These are phyloP conservation scores for Scolecobasidium constrictum DNA, from an alignment of 2,329 filamentous ascomycete species.

Conservation along the genomic window DNA sequence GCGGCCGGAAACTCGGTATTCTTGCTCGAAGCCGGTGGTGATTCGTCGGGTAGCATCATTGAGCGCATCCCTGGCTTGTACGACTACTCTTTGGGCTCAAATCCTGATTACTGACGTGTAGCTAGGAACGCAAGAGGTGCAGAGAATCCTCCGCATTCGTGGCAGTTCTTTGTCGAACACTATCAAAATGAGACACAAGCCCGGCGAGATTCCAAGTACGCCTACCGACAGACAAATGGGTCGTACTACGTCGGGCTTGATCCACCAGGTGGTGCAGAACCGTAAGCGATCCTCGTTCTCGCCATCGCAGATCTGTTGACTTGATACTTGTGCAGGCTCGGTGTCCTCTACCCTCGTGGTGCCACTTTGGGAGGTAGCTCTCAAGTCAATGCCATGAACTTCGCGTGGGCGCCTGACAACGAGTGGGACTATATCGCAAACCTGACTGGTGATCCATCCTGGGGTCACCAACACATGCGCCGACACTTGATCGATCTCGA, in stretches of 20 bases:
- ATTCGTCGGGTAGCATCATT: slow-evolving; percentile 40
- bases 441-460: slow-evolving; percentile 17
- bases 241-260: slow-evolving; percentile 25
- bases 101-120: too few relatives aligned
- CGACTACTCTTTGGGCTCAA: slow-evolving; percentile 33
- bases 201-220: slow-evolving; percentile 47
- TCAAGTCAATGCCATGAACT: slow-evolving; percentile 15
- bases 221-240: slow-evolving; percentile 28
- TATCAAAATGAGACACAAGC: slow-evolving; percentile 44
- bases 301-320: too few relatives aligned
- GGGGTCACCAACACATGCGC: slow-evolving; percentile 44
- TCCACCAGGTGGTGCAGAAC: slow-evolving; percentile 29
- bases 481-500: slow-evolving; percentile 45
- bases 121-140: too few relatives aligned
- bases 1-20: slow-evolving; percentile 48
- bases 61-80: slow-evolving; percentile 41
- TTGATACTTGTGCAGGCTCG: too few relatives aligned
- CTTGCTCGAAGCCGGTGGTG: slow-evolving; percentile 51
- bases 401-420: slow-evolving; percentile 13
- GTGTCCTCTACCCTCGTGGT: slow-evolving; percentile 37
- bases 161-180: too few relatives aligned
- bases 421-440: slow-evolving; percentile 15
- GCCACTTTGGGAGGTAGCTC: slow-evolving; percentile 38
- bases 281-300: slow-evolving; percentile 36
- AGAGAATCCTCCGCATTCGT: too few relatives aligned